A percentile compares a stretch with the other conserved stretches of the same genome.
Evolutionary conservation across 2,329 filamentous ascomycete genomes (phyloP).

Genomic region (Verruconis gallopava): DNA sequence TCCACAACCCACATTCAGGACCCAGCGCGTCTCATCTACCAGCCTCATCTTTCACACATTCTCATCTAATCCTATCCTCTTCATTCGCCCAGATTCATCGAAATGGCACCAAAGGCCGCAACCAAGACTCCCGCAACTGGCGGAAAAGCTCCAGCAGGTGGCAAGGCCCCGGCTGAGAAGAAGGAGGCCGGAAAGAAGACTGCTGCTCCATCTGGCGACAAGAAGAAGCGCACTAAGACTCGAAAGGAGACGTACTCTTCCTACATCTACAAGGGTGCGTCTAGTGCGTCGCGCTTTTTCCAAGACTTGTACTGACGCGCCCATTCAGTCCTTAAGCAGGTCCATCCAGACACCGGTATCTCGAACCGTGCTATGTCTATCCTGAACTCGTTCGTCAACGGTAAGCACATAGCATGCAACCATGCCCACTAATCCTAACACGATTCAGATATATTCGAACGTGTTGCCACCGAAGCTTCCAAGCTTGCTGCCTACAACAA

Average conservation of each 20-base stretch:
- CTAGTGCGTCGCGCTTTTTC: no score
- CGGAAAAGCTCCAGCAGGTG: constrained; percentile 71
- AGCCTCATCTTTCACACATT: constrained; percentile 15
- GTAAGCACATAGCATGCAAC: constrained; percentile 39
- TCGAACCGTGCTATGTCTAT: constrained; percentile 99
- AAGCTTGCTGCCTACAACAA: constrained; percentile 99
- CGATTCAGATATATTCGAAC: constrained; percentile 85
- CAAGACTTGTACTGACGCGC: constrained; percentile 5
- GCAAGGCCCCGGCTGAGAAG: constrained; percentile 83
- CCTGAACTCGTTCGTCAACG: constrained; percentile 99
- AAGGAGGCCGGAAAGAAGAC: constrained; percentile 99
- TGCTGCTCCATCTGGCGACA: constrained; percentile 76
- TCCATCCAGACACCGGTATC: constrained; percentile 99
- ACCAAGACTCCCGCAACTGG: constrained; percentile 94
- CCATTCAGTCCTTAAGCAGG: constrained; percentile 87
- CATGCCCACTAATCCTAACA: background rate
- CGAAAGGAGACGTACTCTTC: constrained; percentile 99
- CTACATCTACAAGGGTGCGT: constrained; percentile 99
- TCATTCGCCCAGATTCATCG: constrained; percentile 18
- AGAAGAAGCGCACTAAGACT: constrained; percentile 99
- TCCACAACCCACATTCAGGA: constrained; percentile 17
- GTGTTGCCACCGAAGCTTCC: constrained; percentile 93
- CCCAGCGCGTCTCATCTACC: constrained; percentile 11
- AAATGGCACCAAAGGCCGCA: constrained; percentile 96
- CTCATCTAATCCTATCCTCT: constrained; percentile 21